A percentile compares a stretch with the other conserved stretches of the same genome.
Conservation (phyloP, 2,329 filamentous ascomycete species). For the Periconia digitata region DNA sequence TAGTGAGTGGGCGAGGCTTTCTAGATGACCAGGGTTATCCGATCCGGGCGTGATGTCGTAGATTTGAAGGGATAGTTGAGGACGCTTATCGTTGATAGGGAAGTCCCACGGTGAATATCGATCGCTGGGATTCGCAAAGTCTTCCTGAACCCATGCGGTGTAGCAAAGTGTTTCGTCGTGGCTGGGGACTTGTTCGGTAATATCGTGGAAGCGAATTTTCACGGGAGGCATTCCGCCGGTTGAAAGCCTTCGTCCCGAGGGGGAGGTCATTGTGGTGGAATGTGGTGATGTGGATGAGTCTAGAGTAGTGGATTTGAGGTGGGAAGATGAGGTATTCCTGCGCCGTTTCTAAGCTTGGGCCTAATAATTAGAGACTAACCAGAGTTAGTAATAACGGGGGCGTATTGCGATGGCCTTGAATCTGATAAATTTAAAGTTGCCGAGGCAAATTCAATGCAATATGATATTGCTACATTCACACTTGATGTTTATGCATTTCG, state of each 20-base stretch:
- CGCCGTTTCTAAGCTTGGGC: too few species aligned
- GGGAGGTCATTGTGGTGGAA: conserved; percentile 8
- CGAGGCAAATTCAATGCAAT: too few species aligned
- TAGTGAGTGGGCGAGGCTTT: conserved; percentile 7
- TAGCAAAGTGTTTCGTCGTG: conserved; percentile 11
- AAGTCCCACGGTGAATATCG: conserved; percentile 14
- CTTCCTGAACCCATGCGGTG: conserved; percentile 13
- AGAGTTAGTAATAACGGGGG: too few species aligned
- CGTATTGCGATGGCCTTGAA: too few species aligned
- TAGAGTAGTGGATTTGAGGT: too few species aligned
- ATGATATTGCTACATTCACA: too few species aligned
- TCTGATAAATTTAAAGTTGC: too few species aligned
- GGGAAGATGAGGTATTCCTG: too few species aligned
- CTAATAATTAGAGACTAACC: too few species aligned
- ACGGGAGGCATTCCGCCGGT: conserved; percentile 15
- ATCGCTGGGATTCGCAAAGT: conserved; percentile 8
- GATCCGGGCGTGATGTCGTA: conserved; percentile 13
- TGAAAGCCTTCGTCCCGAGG: conserved; percentile 13
- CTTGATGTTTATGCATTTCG: too few species aligned
- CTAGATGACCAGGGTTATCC: conserved; percentile 8
- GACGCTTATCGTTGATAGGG: conserved; percentile 5
- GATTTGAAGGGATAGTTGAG: conserved; percentile 14
- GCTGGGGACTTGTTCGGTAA: conserved; percentile 10
- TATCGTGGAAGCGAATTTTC: conserved; percentile 7
- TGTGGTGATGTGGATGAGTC: background rate